Conservation (phyloP, 768 basidiomycete species). For the Kwoniella pini region DNA sequence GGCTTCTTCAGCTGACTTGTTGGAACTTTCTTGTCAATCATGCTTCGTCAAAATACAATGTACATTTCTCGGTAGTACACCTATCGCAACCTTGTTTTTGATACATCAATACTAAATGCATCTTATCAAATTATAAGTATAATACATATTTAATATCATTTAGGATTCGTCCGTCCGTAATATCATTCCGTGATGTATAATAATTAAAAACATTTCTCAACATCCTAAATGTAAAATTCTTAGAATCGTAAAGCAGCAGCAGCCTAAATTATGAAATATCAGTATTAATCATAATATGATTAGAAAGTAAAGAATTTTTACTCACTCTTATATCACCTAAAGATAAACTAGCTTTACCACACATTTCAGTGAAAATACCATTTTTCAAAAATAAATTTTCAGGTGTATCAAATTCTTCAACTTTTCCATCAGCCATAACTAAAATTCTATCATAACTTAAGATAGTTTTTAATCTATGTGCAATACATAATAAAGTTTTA, state of each 20-base stretch:
- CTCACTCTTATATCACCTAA: constrained; percentile 65
- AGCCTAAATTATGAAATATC: constrained; percentile 1
- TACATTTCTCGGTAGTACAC: too few relatives aligned
- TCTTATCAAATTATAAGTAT: too few relatives aligned
- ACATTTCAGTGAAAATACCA: constrained; percentile 83
- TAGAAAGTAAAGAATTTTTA: neutral
- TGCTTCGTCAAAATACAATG: too few relatives aligned
- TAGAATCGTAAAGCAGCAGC: constrained; percentile 29
- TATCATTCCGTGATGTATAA: too few relatives aligned
- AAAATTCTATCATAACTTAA: constrained; percentile 85
- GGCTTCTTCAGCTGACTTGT: too few relatives aligned
- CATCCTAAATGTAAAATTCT: too few relatives aligned
- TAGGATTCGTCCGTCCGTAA: too few relatives aligned
- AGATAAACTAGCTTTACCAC: constrained; percentile 74
- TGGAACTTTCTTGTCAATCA: too few relatives aligned
- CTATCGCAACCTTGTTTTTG: too few relatives aligned
- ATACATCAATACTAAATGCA: too few relatives aligned
- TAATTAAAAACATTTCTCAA: too few relatives aligned
- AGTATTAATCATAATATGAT: neutral
- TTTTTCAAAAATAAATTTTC: constrained; percentile 63
- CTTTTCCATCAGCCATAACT: constrained; percentile 73
- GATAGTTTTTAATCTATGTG: constrained; percentile 84
- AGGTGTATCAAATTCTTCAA: constrained; percentile 84
- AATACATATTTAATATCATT: too few relatives aligned
- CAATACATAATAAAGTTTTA: constrained; percentile 82